phyloP scores from a whole-genome alignment of 192 early-diverging fungal genomes.

The Neocallimastix lanati region DNA sequence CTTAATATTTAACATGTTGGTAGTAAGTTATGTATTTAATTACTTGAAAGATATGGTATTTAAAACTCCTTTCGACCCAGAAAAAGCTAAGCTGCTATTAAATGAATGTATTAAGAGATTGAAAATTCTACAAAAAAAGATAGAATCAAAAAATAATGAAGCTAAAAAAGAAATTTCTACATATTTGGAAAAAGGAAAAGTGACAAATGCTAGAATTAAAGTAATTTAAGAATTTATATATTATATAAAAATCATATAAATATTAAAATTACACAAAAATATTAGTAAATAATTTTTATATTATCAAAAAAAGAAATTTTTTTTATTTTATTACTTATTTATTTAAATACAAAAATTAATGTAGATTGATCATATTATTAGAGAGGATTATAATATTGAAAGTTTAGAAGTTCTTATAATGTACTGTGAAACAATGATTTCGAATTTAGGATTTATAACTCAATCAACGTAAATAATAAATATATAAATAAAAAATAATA shows the following conservation, averaged over 20 bases:
- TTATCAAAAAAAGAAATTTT: too few species aligned
- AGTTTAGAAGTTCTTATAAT: slow-evolving; percentile 85
- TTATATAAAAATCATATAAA: too few species aligned
- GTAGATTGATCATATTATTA: slow-evolving; percentile 78
- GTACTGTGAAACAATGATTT: slow-evolving; percentile 69
- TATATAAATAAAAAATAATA: slow-evolving; percentile 47
- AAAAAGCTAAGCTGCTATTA: slow-evolving; percentile 65
- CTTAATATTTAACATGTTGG: too few species aligned
- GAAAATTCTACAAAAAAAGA: slow-evolving; percentile 75
- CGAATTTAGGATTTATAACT: slow-evolving; percentile 74
- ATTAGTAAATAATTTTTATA: too few species aligned
- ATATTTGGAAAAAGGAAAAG: slow-evolving; percentile 64
- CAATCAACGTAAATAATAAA: slow-evolving; percentile 45
- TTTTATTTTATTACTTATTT: too few species aligned
- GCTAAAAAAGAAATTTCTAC: slow-evolving; percentile 64
- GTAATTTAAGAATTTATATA: too few species aligned
- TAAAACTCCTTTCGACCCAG: not conserved
- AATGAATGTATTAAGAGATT: slow-evolving; percentile 73
- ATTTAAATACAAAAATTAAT: too few species aligned
- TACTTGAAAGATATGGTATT: not conserved
- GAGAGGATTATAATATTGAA: slow-evolving; percentile 82
- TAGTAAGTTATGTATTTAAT: too few species aligned
- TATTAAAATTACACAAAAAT: too few species aligned
- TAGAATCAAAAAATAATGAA: slow-evolving; percentile 46
- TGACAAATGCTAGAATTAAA: slow-evolving; percentile 66